Conservation (phyloP, 2,329 filamentous ascomycete species). For the Exophiala aquamarina region DNA sequence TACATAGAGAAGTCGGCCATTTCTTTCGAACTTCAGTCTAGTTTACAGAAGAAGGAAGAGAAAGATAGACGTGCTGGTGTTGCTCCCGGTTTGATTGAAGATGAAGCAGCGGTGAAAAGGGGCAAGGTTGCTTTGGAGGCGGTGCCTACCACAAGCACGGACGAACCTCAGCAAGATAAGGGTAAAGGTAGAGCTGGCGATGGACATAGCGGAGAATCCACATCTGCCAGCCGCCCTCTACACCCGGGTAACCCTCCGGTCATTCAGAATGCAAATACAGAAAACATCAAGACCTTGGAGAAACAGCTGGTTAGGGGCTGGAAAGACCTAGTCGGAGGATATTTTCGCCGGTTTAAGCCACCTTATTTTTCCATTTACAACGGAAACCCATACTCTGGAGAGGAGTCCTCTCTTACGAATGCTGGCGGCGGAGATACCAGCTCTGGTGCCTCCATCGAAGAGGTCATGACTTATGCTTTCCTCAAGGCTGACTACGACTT, state of each 20-base stretch:
- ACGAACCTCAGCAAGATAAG: constrained; percentile 9
- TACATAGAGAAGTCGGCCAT: constrained; percentile 83
- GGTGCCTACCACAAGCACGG: constrained; percentile 12
- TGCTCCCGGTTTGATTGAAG: constrained; percentile 11
- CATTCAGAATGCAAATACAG: constrained; percentile 54
- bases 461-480: constrained; percentile 84
- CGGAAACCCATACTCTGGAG: constrained; percentile 32
- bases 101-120: constrained; percentile 13
- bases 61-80: constrained; percentile 7
- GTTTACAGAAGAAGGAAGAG: constrained; percentile 52
- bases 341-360: constrained; percentile 88
- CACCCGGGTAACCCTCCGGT: constrained; percentile 43
- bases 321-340: constrained; percentile 83
- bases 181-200: constrained; percentile 32
- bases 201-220: constrained; percentile 23
- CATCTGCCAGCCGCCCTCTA: constrained; percentile 1
- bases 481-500: constrained; percentile 93
- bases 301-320: constrained; percentile 72
- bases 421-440: constrained; percentile 31
- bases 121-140: constrained; percentile 17
- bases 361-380: constrained; percentile 64
- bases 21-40: constrained; percentile 76
- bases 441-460: constrained; percentile 44
- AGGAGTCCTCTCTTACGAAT: constrained; percentile 30
- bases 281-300: constrained; percentile 68